Evolutionary conservation across 2,329 filamentous ascomycete genomes (phyloP), one percentile per base, ranked within the genome.

Genomic region (Microascus cirrosus): DNA sequence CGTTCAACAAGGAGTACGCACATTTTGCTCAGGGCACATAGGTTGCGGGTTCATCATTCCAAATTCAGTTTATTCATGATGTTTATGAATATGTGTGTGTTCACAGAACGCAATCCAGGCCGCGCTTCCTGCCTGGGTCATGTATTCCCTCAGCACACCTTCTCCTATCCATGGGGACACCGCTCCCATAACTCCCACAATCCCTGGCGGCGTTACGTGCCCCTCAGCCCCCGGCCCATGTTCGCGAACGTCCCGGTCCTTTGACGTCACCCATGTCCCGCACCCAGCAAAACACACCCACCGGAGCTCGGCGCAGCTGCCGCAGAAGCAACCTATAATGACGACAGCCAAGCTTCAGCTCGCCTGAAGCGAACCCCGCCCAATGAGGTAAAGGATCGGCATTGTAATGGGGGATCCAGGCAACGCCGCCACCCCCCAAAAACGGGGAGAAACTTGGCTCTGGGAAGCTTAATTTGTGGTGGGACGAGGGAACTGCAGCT

Each of bases 1-100:
- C 85, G 1, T 96, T 96, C 64, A 96, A 96, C 72, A 92, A 88
- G 74, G 86, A 95, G 72, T 95, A 85, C 70, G 82, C 75, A 10
- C 64, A 66, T 45, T 58, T 65, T 22, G 61, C 59, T n/a, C 52
- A 42, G 58, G 54, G 11, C n/a, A 51, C 55, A 52, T 45, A 39
- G 39, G n/a, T 15, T 42, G 7, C 36, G 54, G 28, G 34, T 3
- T 24, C 28, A 35, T 55, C 52, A 54, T 34, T 32, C 8, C 15
- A 28, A 56, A 32, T 48, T 18, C 8, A 22, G n/a, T 12, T 39
- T n/a, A 22, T 11, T 45, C 2, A 55, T n/a, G 7, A 35, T 28
- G 52, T n/a, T 28, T 32, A 25, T 13, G 32, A n/a, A 11, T 20
- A 10, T 54, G 22, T 32, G 34, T 18, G 20, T 35, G 52, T 34